phyloP scores from a whole-genome alignment of 164 flowering plant species.

The Annona squamosa region DNA sequence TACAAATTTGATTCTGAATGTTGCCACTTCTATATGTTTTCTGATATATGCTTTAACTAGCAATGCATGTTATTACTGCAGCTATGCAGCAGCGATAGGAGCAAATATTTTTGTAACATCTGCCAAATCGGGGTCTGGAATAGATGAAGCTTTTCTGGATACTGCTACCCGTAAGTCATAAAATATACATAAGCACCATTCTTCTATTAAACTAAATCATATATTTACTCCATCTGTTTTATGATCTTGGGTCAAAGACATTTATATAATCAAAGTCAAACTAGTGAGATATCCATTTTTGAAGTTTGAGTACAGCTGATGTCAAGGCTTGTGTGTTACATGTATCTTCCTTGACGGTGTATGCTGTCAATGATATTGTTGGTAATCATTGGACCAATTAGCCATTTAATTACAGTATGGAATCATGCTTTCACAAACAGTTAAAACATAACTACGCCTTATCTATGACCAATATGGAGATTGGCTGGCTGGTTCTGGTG shows the following conservation, averaged over 20 bases:
- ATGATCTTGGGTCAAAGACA: background rate
- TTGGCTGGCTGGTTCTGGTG: background rate
- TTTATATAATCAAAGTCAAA: background rate
- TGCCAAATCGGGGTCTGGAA: slow-evolving; percentile 28
- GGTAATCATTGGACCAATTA: background rate
- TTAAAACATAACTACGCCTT: background rate
- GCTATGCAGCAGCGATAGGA: slow-evolving; percentile 27
- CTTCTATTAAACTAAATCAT: background rate
- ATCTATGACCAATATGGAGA: background rate
- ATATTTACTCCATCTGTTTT: background rate
- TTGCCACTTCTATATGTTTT: background rate
- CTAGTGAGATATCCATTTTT: background rate
- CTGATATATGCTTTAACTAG: background rate
- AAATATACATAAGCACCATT: background rate
- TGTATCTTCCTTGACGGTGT: background rate
- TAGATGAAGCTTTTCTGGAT: slow-evolving; percentile 29
- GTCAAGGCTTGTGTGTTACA: background rate
- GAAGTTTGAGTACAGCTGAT: background rate
- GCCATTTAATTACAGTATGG: background rate
- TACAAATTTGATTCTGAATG: background rate
- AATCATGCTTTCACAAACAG: background rate
- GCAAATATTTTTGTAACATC: slow-evolving; percentile 27
- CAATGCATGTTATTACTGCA: slow-evolving; percentile 10
- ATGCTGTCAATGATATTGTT: too few relatives aligned
- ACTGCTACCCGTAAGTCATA: slow-evolving; percentile 24